Base-by-base conservation (phyloP, 768 basidiomycete genomes). In the Collybia mongolica region DNA sequence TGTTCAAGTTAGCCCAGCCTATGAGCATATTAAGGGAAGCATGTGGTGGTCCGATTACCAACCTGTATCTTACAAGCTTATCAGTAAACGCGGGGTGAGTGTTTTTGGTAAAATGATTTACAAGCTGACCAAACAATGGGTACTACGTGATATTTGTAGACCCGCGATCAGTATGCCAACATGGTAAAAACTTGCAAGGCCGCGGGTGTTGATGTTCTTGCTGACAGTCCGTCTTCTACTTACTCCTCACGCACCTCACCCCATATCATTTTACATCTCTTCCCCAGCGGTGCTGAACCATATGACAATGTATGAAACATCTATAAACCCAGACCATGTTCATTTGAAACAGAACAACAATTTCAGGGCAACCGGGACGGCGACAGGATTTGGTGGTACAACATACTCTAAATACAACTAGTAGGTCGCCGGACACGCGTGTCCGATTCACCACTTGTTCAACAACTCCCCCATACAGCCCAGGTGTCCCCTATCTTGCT, bases 11-110 rank as follows among this genome's bases (percentile, higher is more conserved):
- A 73, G 72, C 56, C 79, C 80, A 0, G 68, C 81, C 3, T 71
- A 73, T 45, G 83, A 85, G 56, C 82, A 84, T 54, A 63, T 85
- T 26, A 56, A 63, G 9, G 84, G 83, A 2, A 15, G 65, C 5
- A 72, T 83, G 54, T 86, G 84, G 84, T 86, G 83, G 83, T 85
- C 83, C 0, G 84, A 85, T 58, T 86, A 87, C 56, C 84, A 75
- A 67, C 77, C 80, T 5, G 83, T 84, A 0, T 84, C 83, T 0
- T 84, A 86, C 61, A 82, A 49, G 17, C 60, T 85, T 46, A 80
- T 71, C 1, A 83, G 81, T 1, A 86, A 86, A 60, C 80, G 82
- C 1, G 85, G 84, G 49, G 49, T 40, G 32, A 24, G 48, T 39
- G 9, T 52, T 60, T 5, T 79, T 83, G 51, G 24, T 7, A 26